Percentiles rank a stretch among this genome's conserved stretches.
These are phyloP conservation scores for Rhodosporidiobolus odoratus DNA, from an alignment of 768 basidiomycete species.

Conservation along the genomic window DNA sequence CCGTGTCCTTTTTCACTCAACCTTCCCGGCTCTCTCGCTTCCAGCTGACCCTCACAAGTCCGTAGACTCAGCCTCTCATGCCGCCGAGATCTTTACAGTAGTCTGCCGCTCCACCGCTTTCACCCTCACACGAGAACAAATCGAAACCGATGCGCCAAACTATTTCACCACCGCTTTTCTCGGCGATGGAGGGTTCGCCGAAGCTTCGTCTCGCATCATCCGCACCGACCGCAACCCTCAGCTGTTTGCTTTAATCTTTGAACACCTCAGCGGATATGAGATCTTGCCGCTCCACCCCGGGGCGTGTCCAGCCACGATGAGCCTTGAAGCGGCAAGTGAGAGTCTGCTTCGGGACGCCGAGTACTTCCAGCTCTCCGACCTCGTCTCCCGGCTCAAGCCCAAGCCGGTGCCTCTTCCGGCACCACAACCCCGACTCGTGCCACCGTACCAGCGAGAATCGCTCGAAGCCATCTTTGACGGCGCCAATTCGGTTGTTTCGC, in stretches of 20 bases:
- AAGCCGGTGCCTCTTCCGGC: no score
- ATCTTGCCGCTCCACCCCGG: constrained; percentile 20
- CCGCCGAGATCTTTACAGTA: no score
- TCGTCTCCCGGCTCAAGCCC: no score
- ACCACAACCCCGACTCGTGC: no score
- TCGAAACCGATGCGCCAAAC: constrained; percentile 36
- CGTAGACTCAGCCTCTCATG: no score
- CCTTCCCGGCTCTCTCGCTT: no score
- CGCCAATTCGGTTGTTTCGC: no score
- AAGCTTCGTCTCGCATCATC: constrained; percentile 3
- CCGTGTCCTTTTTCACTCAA: no score
- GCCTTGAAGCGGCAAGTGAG: background rate
- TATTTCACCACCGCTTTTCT: constrained; percentile 33
- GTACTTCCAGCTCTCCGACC: constrained; percentile 15
- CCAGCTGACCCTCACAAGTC: no score
- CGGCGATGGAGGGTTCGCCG: constrained; percentile 16
- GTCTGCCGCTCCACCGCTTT: no score
- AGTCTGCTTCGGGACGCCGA: background rate
- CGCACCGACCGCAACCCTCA: constrained; percentile 16
- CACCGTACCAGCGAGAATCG: no score
- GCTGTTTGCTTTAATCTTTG: constrained; percentile 32
- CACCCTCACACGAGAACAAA: constrained; percentile 17
- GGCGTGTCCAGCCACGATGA: background rate
- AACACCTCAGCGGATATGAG: constrained; percentile 34
- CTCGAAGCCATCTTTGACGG: no score